Evolutionary conservation across 257 asterid genomes (phyloP).

Genomic region (Nemophila menziesii): DNA sequence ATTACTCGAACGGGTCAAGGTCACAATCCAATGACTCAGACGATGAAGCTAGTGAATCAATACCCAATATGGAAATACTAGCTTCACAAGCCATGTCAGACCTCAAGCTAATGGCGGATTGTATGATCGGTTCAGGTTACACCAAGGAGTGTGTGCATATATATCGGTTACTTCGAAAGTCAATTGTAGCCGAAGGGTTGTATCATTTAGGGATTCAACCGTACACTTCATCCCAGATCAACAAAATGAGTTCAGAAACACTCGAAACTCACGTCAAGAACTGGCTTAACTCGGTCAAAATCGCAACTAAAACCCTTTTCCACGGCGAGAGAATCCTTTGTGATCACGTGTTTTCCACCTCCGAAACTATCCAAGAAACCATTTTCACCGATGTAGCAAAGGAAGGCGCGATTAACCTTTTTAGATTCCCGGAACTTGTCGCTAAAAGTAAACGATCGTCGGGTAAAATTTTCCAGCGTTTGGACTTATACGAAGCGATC

Average conservation of each 20-base stretch:
- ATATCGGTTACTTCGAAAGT: slow-evolving; percentile 36
- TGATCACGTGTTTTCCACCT: slow-evolving; percentile 38
- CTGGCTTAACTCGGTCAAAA: slow-evolving; percentile 38
- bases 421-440: slow-evolving; percentile 45
- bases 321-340: slow-evolving; percentile 48
- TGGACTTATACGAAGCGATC: slow-evolving; percentile 32
- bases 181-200: slow-evolving; percentile 45
- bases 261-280: slow-evolving; percentile 26
- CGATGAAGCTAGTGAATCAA: slow-evolving; percentile 19
- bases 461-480: slow-evolving; percentile 20
- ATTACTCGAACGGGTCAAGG: slow-evolving; percentile 23
- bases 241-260: slow-evolving; percentile 23
- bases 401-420: slow-evolving; percentile 39
- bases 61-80: slow-evolving; percentile 21
- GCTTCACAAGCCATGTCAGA: slow-evolving; percentile 33
- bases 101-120: slow-evolving; percentile 44
- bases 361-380: slow-evolving; percentile 40
- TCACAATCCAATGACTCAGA: slow-evolving; percentile 28
- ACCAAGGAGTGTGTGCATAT: slow-evolving; percentile 46
- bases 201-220: slow-evolving; percentile 34
- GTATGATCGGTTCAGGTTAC: slow-evolving; percentile 55
- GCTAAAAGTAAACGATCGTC: slow-evolving; percentile 39
- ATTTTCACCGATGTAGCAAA: slow-evolving; percentile 30
- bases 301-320: slow-evolving; percentile 37
- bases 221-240: slow-evolving; percentile 25